Evolutionary conservation across 495 filamentous ascomycete species (phyloP).

Genomic region (Hypoxylon intermedium): DNA sequence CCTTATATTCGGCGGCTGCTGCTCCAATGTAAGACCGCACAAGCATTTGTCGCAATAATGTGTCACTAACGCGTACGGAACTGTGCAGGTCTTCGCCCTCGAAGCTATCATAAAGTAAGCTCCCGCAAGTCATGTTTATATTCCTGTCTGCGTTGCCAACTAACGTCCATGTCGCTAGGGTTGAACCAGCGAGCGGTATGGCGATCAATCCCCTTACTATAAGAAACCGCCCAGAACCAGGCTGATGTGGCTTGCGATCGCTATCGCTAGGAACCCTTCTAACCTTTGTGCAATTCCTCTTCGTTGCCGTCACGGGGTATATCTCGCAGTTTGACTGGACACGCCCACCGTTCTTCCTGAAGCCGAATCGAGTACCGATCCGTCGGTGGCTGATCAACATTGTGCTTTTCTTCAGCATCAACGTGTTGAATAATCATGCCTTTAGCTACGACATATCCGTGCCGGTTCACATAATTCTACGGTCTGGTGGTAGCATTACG

Average conservation of each 20-base stretch:
- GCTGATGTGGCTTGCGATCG: slow-evolving; percentile 20
- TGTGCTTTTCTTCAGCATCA: slow-evolving; percentile 88
- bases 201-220: slow-evolving; percentile 6
- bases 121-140: slow-evolving; percentile 14
- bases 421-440: slow-evolving; percentile 95
- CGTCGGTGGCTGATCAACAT: slow-evolving; percentile 87
- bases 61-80: slow-evolving; percentile 35
- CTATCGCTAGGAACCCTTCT: slow-evolving; percentile 74
- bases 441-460: slow-evolving; percentile 97
- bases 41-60: slow-evolving; percentile 32
- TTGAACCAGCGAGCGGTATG: slow-evolving; percentile 68
- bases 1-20: slow-evolving; percentile 96
- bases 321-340: slow-evolving; percentile 70
- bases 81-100: slow-evolving; percentile 80
- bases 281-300: slow-evolving; percentile 91
- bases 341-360: slow-evolving; percentile 70
- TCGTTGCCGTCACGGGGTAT: slow-evolving; percentile 81
- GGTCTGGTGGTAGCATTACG: slow-evolving; percentile 92
- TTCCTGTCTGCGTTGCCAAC: slow-evolving; percentile 33
- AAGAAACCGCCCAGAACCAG: background rate
- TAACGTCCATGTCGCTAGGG: slow-evolving; percentile 43
- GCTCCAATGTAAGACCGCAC: slow-evolving; percentile 77
- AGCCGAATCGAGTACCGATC: slow-evolving; percentile 80
- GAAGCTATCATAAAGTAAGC: slow-evolving; percentile 93
- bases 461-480: slow-evolving; percentile 94